A percentile compares a stretch with the other conserved stretches of the same genome.
Conservation (phyloP, 306 rosid species). For the Trichosanthes cucumerina region DNA sequence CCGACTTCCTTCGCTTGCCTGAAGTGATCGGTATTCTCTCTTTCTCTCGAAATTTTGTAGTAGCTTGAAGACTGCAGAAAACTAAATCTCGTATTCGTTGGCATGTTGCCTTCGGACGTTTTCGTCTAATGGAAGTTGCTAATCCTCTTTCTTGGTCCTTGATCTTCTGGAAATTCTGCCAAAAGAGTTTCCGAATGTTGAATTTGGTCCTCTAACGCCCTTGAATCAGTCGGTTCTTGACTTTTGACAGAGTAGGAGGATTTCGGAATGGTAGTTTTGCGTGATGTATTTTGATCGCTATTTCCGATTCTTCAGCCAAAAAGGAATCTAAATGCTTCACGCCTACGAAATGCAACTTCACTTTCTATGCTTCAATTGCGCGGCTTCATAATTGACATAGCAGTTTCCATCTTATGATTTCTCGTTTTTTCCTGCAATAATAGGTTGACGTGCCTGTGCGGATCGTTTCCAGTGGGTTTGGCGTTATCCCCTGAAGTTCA, state of each 20-base stretch:
- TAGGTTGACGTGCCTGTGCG: constrained; percentile 11
- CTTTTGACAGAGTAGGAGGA: not conserved
- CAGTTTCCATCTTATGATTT: constrained; percentile 1
- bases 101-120: not conserved
- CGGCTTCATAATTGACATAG: not conserved
- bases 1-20: not conserved
- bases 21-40: not conserved
- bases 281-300: not conserved
- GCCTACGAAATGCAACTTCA: not conserved
- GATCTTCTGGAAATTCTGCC: not conserved
- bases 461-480: constrained; percentile 21
- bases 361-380: not conserved
- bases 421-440: not conserved
- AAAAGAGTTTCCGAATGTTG: not conserved
- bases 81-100: not conserved
- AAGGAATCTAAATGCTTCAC: constrained; percentile 5
- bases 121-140: not conserved
- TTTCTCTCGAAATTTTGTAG: not conserved
- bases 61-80: not conserved
- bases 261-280: not conserved
- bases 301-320: not conserved
- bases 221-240: not conserved
- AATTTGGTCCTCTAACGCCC: not conserved
- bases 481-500: constrained; percentile 16
- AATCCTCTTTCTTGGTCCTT: not conserved